phyloP scores from a whole-genome alignment of 257 asterid genomes.

The Solanum pennellii region DNA sequence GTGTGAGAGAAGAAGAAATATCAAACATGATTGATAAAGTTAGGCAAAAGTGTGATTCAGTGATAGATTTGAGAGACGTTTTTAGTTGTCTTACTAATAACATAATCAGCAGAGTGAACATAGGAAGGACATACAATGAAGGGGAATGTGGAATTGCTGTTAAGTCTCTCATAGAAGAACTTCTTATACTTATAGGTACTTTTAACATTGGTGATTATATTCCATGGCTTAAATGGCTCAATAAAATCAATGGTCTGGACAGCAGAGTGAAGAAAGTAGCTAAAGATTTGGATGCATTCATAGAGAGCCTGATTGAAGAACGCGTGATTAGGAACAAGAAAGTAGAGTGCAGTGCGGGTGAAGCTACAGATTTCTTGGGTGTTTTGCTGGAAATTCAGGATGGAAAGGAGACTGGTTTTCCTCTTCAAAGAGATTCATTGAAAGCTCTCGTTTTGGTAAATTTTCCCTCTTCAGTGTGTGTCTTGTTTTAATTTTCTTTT shows the following conservation, averaged over 20 bases:
- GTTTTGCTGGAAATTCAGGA: constrained; percentile 13
- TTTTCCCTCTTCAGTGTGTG: no score
- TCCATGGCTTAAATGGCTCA: constrained; percentile 28
- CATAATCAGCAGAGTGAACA: constrained; percentile 26
- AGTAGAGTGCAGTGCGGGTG: neutral
- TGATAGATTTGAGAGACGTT: constrained; percentile 19
- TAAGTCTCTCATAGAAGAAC: constrained; percentile 1
- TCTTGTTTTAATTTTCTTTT: no score
- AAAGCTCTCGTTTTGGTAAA: neutral
- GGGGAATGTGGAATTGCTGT: constrained; percentile 15
- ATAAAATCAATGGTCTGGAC: constrained; percentile 16
- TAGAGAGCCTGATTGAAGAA: constrained; percentile 16
- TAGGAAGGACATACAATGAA: constrained; percentile 28
- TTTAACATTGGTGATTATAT: constrained; percentile 5
- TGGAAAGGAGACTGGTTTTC: constrained; percentile 1
- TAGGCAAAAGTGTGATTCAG: no score
- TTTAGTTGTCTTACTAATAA: constrained; percentile 16
- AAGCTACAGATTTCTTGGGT: constrained; percentile 10
- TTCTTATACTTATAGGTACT: neutral
- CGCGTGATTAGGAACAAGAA: neutral
- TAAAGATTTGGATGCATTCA: constrained; percentile 11
- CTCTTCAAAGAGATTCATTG: constrained; percentile 9
- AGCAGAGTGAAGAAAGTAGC: constrained; percentile 3
- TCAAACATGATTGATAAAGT: neutral
- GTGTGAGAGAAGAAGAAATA: constrained; percentile 30